Conservation (phyloP, 345 rosid genomes). For the Moricandia moricandioides region DNA sequence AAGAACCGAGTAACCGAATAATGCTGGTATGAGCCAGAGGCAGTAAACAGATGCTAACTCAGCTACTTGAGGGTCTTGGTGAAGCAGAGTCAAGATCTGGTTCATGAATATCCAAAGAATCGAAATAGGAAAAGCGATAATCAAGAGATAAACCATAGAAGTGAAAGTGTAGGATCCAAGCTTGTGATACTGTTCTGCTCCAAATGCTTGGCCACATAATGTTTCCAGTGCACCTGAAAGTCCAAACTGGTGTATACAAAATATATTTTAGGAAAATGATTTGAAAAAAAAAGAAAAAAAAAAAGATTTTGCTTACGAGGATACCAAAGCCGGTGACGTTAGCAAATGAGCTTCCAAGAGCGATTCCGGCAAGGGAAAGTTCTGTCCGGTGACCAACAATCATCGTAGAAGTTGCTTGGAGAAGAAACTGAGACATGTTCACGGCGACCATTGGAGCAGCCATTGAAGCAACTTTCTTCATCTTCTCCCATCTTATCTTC, state of each 20-base stretch:
- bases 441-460: constrained; percentile 41
- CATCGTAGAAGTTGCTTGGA: constrained; percentile 35
- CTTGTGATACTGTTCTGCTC: constrained; percentile 59
- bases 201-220: constrained; percentile 80
- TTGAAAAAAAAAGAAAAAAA: neutral
- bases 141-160: constrained; percentile 23
- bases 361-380: constrained; percentile 31
- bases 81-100: constrained; percentile 27
- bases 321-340: constrained; percentile 38
- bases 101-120: constrained; percentile 36
- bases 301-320: constrained; percentile 22
- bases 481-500: constrained; percentile 32
- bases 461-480: constrained; percentile 36
- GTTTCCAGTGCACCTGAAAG: constrained; percentile 82
- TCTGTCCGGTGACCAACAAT: constrained; percentile 36
- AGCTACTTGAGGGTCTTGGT: constrained; percentile 37
- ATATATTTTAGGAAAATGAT: neutral
- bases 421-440: constrained; percentile 33
- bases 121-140: constrained; percentile 27
- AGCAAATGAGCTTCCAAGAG: constrained; percentile 39
- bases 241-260: constrained; percentile 40
- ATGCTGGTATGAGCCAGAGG: constrained; percentile 32
- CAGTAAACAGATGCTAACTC: constrained; percentile 27
- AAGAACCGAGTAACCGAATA: constrained; percentile 35
- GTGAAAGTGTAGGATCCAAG: constrained; percentile 38